These are phyloP conservation scores for Paramecium caudatum DNA, from an alignment of 73 alveolate genomes.

Conservation along the genomic window DNA sequence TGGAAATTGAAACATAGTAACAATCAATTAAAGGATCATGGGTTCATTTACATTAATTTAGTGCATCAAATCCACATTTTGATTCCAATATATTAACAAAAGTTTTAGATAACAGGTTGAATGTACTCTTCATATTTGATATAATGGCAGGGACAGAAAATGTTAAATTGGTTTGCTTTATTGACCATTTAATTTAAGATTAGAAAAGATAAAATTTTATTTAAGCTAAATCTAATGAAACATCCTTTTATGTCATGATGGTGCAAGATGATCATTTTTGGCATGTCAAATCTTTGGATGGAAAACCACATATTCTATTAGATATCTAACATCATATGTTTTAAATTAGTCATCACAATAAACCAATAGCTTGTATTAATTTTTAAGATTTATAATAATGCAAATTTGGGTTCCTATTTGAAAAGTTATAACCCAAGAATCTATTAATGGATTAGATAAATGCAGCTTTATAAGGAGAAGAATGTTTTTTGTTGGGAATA, in stretches of 20 bases:
- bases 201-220: background rate
- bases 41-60: conserved; percentile 33
- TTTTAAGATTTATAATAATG: background rate
- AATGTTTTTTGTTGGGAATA: background rate
- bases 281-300: conserved; percentile 9
- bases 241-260: background rate
- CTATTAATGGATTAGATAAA: background rate
- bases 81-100: background rate
- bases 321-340: background rate
- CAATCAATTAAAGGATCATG: background rate
- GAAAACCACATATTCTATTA: background rate
- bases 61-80: conserved; percentile 32
- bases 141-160: conserved; percentile 48
- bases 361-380: conserved; percentile 16
- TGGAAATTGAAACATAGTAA: background rate
- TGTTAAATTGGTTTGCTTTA: background rate
- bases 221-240: background rate
- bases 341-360: background rate
- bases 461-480: conserved; percentile 19
- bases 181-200: background rate
- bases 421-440: background rate
- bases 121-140: conserved; percentile 52
- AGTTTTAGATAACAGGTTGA: background rate
- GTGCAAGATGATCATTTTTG: conserved; percentile 1
- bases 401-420: conserved; percentile 58